A percentile compares a stretch with the other conserved stretches of the same genome.
Evolutionary conservation across 257 asterid genomes (phyloP).

Genomic region (Mitragyna speciosa): DNA sequence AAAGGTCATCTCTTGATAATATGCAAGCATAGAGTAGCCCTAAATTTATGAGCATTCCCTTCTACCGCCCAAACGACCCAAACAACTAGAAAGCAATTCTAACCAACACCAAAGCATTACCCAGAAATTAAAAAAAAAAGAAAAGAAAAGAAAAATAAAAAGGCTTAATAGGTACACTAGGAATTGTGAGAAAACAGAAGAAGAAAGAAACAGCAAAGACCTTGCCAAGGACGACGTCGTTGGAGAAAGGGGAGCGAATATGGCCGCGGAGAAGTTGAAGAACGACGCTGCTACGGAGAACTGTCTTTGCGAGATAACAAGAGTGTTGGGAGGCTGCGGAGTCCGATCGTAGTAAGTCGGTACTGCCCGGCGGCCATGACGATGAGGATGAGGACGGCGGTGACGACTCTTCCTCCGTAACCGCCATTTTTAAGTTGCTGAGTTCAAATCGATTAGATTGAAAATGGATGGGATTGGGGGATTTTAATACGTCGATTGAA

Average conservation of each 20-base stretch:
- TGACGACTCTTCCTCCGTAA: slow-evolving; percentile 50
- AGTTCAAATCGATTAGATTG: background rate
- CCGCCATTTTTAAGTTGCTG: slow-evolving; percentile 40
- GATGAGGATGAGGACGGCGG: slow-evolving; percentile 60
- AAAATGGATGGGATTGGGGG: background rate
- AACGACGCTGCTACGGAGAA: slow-evolving; percentile 78
- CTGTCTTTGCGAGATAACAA: slow-evolving; percentile 78
- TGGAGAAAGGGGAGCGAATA: slow-evolving; percentile 68
- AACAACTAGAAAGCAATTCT: background rate
- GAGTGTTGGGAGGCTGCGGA: slow-evolving; percentile 35
- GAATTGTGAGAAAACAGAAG: background rate
- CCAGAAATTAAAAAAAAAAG: too few relatives aligned
- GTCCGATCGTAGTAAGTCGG: slow-evolving; percentile 41
- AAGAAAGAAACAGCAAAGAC: slow-evolving; percentile 26
- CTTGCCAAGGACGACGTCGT: slow-evolving; percentile 90
- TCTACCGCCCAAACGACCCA: background rate
- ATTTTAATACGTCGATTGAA: too few relatives aligned
- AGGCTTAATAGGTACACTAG: too few relatives aligned
- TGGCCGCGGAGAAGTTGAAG: slow-evolving; percentile 80
- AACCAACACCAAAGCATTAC: too few relatives aligned
- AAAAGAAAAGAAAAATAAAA: too few relatives aligned
- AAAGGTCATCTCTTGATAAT: background rate
- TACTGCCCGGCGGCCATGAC: slow-evolving; percentile 24
- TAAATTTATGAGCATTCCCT: background rate
- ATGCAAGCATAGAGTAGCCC: background rate